These are phyloP conservation scores for Xylaria bambusicola DNA, from an alignment of 495 filamentous ascomycete genomes.

Conservation along the genomic window DNA sequence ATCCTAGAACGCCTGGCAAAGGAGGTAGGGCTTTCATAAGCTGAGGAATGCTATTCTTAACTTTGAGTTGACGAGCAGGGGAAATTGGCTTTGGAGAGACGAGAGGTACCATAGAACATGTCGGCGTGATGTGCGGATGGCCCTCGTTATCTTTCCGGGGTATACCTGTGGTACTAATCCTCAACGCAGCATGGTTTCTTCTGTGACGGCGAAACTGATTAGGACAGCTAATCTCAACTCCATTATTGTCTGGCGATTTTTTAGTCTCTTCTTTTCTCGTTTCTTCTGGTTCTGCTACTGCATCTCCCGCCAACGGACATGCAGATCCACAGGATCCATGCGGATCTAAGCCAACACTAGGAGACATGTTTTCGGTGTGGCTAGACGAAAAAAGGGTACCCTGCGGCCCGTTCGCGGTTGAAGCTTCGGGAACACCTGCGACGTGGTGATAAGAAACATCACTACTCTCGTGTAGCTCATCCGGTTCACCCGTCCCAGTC, in stretches of 20 bases:
- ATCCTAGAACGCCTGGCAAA: slow-evolving; percentile 36
- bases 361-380: not conserved
- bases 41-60: slow-evolving; percentile 53
- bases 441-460: not conserved
- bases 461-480: not conserved
- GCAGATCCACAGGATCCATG: not conserved
- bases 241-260: not conserved
- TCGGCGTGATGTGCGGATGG: slow-evolving; percentile 28
- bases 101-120: slow-evolving; percentile 35
- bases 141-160: slow-evolving; percentile 31
- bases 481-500: not conserved
- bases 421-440: too few relatives aligned
- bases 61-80: slow-evolving; percentile 44
- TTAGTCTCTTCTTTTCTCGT: not conserved
- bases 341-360: not conserved
- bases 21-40: slow-evolving; percentile 55
- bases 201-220: slow-evolving; percentile 27
- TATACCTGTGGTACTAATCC: slow-evolving; percentile 31
- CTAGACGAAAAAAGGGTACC: not conserved
- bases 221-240: not conserved
- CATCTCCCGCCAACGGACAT: not conserved
- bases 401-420: too few relatives aligned
- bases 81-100: slow-evolving; percentile 50
- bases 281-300: not conserved
- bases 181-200: slow-evolving; percentile 28